Percentiles rank a stretch among this genome's conserved stretches.
phyloP scores from a whole-genome alignment of 2,329 filamentous ascomycete species.

The Aspergillus sp. region DNA sequence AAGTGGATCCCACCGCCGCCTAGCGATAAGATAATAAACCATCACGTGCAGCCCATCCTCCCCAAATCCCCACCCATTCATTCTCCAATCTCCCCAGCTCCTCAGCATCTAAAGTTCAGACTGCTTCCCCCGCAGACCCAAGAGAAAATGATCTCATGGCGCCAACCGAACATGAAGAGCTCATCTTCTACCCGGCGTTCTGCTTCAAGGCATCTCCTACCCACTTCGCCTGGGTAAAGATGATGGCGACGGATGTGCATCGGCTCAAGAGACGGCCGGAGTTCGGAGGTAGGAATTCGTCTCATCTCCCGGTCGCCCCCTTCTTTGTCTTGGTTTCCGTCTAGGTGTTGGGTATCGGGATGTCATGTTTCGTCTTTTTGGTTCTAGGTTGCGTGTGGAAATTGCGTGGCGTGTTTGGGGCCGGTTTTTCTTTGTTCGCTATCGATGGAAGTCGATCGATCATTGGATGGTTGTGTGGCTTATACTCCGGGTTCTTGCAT shows the following conservation, averaged over 20 bases:
- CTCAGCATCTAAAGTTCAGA: background rate
- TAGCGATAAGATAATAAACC: background rate
- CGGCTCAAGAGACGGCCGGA: slow-evolving; percentile 47
- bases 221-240: slow-evolving; percentile 62
- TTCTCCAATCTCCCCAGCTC: background rate
- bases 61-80: background rate
- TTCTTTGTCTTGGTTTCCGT: background rate
- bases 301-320: background rate
- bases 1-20: too few relatives aligned
- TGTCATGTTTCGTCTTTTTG: background rate
- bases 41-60: background rate
- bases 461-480: background rate
- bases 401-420: background rate
- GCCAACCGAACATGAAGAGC: slow-evolving; percentile 22
- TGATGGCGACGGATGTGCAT: slow-evolving; percentile 57
- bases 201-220: slow-evolving; percentile 63
- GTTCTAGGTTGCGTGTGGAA: background rate
- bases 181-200: slow-evolving; percentile 56
- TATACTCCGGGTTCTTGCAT: background rate
- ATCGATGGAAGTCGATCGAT: background rate
- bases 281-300: slow-evolving; percentile 50
- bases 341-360: background rate
- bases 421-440: background rate
- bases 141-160: slow-evolving; percentile 13
- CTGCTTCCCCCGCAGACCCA: background rate